phyloP scores from a whole-genome alignment of 345 rosid genomes.

The Aquilaria malaccensis region DNA sequence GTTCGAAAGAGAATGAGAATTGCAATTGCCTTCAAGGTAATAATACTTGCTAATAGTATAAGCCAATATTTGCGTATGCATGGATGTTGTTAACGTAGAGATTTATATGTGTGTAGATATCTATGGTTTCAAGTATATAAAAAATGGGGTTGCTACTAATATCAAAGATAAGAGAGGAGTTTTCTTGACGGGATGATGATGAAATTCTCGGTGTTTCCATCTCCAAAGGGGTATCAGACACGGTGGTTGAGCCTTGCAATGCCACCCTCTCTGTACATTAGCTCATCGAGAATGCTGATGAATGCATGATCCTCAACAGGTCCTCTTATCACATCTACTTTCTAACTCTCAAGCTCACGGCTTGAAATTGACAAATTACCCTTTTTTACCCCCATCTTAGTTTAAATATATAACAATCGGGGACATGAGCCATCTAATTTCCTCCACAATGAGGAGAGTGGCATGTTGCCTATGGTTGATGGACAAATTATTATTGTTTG shows the following conservation, averaged over 20 bases:
- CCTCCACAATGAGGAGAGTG: constrained; percentile 20
- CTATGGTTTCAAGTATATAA: constrained; percentile 32
- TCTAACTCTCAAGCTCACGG: constrained; percentile 28
- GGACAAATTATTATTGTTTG: no score
- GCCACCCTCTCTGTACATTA: constrained; percentile 35
- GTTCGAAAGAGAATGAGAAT: constrained; percentile 32
- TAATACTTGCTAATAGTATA: no score
- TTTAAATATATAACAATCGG: constrained; percentile 7
- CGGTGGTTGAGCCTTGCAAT: constrained; percentile 35
- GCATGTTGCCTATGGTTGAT: constrained; percentile 15
- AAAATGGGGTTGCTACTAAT: constrained; percentile 34
- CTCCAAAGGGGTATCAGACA: constrained; percentile 27
- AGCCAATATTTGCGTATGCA: not conserved
- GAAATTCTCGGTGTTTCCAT: constrained; percentile 29
- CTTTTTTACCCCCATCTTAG: not conserved
- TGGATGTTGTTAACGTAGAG: not conserved
- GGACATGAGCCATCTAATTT: constrained; percentile 17
- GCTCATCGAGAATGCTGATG: constrained; percentile 35
- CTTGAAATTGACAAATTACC: not conserved
- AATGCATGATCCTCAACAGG: constrained; percentile 36
- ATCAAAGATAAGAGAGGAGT: constrained; percentile 38
- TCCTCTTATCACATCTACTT: constrained; percentile 31
- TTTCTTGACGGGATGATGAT: constrained; percentile 23
- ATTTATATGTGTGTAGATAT: not conserved
- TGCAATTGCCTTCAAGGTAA: constrained; percentile 33